phyloP scores from a whole-genome alignment of 2,329 filamentous ascomycete genomes.

The Hypoxylon sp. region DNA sequence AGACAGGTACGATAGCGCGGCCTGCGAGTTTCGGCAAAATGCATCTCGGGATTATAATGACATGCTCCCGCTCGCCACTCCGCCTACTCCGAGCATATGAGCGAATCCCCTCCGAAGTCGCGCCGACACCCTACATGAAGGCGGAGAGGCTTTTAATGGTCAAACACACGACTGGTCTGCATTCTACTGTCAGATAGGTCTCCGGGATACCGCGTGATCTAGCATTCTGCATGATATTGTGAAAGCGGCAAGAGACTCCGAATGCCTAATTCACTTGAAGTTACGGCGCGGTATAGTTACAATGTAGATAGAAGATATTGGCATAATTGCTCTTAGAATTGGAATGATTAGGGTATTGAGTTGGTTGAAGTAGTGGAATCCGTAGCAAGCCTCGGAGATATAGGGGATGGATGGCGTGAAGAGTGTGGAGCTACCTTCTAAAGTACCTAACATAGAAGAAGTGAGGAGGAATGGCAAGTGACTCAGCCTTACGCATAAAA shows the following conservation, averaged over 20 bases:
- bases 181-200: background rate
- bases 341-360: no score
- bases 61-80: background rate
- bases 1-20: no score
- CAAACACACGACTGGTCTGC: background rate
- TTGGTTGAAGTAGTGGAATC: no score
- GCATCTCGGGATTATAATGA: background rate
- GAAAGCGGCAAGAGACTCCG: background rate
- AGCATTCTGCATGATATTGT: background rate
- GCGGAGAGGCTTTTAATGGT: background rate
- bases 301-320: background rate
- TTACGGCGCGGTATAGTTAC: background rate
- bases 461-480: no score
- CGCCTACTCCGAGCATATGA: constrained; percentile 1
- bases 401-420: no score
- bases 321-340: background rate
- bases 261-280: background rate
- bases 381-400: no score
- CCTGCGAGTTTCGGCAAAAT: background rate
- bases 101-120: constrained; percentile 3
- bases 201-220: background rate
- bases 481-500: no score
- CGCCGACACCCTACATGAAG: constrained; percentile 1
- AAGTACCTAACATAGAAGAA: no score
- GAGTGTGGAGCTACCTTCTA: no score